Conservation (phyloP, 2,329 filamentous ascomycete genomes). For the Epichloe elymi region DNA sequence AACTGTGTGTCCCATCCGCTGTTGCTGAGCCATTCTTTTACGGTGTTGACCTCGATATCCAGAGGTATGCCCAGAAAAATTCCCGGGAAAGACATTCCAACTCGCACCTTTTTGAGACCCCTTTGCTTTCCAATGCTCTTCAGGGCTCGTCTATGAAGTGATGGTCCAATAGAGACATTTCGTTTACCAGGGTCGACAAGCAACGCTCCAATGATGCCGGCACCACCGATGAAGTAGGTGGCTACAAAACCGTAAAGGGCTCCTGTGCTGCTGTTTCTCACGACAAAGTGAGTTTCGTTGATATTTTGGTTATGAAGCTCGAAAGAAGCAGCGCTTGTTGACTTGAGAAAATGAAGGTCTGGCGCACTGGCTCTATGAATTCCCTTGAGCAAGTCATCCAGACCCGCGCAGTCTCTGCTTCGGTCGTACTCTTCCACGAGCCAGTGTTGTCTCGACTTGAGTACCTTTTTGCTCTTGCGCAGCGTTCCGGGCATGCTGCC, state of each 20-base stretch:
- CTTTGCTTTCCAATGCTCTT: conserved; percentile 56
- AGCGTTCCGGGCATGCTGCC: conserved; percentile 60
- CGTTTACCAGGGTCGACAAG: conserved; percentile 80
- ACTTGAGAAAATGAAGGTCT: conserved; percentile 55
- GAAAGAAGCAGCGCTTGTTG: conserved; percentile 62
- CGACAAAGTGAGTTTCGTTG: conserved; percentile 77
- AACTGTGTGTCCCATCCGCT: conserved; percentile 72
- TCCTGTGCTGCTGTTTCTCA: conserved; percentile 84
- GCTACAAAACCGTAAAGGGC: conserved; percentile 86
- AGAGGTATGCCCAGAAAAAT: conserved; percentile 74
- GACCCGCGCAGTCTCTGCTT: conserved; percentile 57
- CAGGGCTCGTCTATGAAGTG: conserved; percentile 74
- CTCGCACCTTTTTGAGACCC: conserved; percentile 65
- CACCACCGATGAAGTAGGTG: conserved; percentile 63
- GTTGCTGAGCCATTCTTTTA: conserved; percentile 73
- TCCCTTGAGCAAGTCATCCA: conserved; percentile 62
- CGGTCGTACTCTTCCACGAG: conserved; percentile 80
- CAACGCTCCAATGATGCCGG: conserved; percentile 71
- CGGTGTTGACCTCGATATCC: conserved; percentile 30
- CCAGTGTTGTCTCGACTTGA: conserved; percentile 90
- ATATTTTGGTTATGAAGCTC: conserved; percentile 57
- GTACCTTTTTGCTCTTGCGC: conserved; percentile 72
- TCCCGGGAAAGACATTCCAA: conserved; percentile 70
- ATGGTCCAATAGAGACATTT: conserved; percentile 81
- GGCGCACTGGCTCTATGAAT: conserved; percentile 55